phyloP scores from a whole-genome alignment of 2,329 filamentous ascomycete species.

The Trichoderma sp. region DNA sequence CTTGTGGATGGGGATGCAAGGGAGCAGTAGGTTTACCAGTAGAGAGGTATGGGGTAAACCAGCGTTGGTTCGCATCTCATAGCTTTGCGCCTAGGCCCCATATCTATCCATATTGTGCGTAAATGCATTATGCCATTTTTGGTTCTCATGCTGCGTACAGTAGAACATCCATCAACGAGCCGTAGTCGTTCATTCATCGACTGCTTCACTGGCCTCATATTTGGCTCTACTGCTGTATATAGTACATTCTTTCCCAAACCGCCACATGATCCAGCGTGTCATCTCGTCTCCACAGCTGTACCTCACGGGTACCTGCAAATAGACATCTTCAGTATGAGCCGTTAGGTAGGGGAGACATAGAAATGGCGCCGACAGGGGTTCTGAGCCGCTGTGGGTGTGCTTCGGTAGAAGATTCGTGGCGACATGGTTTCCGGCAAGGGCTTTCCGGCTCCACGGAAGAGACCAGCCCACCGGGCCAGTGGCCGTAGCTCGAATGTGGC shows the following conservation, averaged over 20 bases:
- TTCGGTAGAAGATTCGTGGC: slow-evolving; percentile 27
- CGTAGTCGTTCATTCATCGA: not conserved
- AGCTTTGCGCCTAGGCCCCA: not conserved
- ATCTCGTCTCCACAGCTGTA: not conserved
- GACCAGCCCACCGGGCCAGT: slow-evolving; percentile 20
- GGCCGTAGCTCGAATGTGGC: slow-evolving; percentile 15
- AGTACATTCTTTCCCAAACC: not conserved
- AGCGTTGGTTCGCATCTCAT: not conserved
- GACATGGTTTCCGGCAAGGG: slow-evolving; percentile 37
- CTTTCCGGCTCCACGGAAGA: slow-evolving; percentile 40
- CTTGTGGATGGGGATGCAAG: not conserved
- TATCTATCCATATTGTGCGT: not conserved
- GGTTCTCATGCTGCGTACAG: not conserved
- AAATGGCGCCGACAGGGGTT: slow-evolving; percentile 9
- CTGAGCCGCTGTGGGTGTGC: slow-evolving; percentile 21
- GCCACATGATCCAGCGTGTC: slow-evolving; percentile 15
- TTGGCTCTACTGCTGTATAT: not conserved
- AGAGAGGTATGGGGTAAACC: not conserved
- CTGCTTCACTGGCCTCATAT: not conserved
- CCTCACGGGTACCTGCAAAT: not conserved
- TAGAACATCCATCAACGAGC: not conserved
- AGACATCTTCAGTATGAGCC: not conserved
- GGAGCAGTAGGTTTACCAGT: not conserved
- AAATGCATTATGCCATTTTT: not conserved
- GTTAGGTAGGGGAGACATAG: not conserved